phyloP scores from a whole-genome alignment of 2,329 filamentous ascomycete genomes.

The Alternaria metachromatica region DNA sequence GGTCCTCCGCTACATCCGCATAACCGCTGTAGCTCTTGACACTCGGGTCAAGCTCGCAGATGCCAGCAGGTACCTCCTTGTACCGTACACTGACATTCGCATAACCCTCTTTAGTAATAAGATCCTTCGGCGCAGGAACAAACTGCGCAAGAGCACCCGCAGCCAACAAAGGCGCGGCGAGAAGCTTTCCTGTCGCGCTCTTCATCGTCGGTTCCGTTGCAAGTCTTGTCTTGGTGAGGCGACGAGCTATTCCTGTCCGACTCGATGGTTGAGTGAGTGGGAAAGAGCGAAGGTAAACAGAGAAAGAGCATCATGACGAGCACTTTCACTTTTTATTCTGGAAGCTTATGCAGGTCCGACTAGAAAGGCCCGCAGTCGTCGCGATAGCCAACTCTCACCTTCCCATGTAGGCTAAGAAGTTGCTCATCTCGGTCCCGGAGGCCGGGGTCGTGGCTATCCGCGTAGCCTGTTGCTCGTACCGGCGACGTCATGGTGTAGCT shows the following conservation, averaged over 20 bases:
- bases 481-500: slow-evolving; percentile 4
- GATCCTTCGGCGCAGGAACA: slow-evolving; percentile 53
- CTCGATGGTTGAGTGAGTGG: not conserved
- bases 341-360: not conserved
- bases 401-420: slow-evolving; percentile 11
- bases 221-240: not conserved
- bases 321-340: not conserved
- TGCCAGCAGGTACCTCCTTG: slow-evolving; percentile 62
- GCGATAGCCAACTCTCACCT: slow-evolving; percentile 7
- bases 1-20: slow-evolving; percentile 58
- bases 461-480: slow-evolving; percentile 6
- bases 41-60: slow-evolving; percentile 63
- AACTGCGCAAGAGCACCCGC: slow-evolving; percentile 49
- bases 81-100: slow-evolving; percentile 62
- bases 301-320: not conserved
- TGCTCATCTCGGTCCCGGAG: slow-evolving; percentile 1
- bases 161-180: slow-evolving; percentile 24
- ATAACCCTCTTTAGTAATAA: slow-evolving; percentile 53
- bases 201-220: slow-evolving; percentile 12
- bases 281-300: not conserved
- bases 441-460: slow-evolving; percentile 4
- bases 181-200: slow-evolving; percentile 10
- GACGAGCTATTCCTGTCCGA: not conserved
- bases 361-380: not conserved
- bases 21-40: slow-evolving; percentile 65